These are phyloP conservation scores for Penicillium sp. DNA, from an alignment of 2,329 filamentous ascomycete species.

Conservation along the genomic window DNA sequence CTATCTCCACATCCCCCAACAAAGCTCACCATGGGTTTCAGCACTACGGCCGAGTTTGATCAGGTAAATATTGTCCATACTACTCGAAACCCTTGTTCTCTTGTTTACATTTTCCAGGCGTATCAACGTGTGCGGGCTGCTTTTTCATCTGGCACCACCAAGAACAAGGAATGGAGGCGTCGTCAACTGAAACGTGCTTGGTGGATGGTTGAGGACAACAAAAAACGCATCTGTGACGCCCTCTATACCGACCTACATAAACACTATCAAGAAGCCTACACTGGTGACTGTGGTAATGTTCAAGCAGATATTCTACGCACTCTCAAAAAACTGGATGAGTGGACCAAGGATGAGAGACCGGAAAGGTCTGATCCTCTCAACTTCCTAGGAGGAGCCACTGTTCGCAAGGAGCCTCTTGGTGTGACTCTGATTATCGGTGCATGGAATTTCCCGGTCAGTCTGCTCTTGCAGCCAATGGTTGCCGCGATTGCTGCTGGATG, in stretches of 20 bases:
- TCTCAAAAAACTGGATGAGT: conserved; percentile 42
- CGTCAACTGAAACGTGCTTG: conserved; percentile 20
- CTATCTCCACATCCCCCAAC: conserved; percentile 7
- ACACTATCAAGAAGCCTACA: conserved; percentile 17
- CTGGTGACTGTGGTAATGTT: conserved; percentile 14
- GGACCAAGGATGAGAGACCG: conserved; percentile 39
- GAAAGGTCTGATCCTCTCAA: conserved; percentile 29
- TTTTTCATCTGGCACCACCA: conserved; percentile 16
- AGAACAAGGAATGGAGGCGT: conserved; percentile 17
- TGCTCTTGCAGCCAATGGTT: conserved; percentile 41
- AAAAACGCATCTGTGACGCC: conserved; percentile 14
- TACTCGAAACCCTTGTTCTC: too few relatives aligned
- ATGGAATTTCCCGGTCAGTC: conserved; percentile 49
- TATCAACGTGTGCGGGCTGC: conserved; percentile 12
- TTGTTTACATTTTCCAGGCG: conserved; percentile 9
- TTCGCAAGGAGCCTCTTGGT: conserved; percentile 47
- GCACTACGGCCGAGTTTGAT: conserved; percentile 15
- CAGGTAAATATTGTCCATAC: conserved; percentile 5
- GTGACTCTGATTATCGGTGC: conserved; percentile 47
- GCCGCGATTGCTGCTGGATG: conserved; percentile 47
- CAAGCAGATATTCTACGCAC: conserved; percentile 40
- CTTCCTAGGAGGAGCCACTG: conserved; percentile 29
- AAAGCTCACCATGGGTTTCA: conserved; percentile 13
- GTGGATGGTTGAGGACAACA: conserved; percentile 25
- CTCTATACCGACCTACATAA: conserved; percentile 18